Conservation (phyloP, 768 basidiomycete genomes). For the Lactarius hengduanensis region DNA sequence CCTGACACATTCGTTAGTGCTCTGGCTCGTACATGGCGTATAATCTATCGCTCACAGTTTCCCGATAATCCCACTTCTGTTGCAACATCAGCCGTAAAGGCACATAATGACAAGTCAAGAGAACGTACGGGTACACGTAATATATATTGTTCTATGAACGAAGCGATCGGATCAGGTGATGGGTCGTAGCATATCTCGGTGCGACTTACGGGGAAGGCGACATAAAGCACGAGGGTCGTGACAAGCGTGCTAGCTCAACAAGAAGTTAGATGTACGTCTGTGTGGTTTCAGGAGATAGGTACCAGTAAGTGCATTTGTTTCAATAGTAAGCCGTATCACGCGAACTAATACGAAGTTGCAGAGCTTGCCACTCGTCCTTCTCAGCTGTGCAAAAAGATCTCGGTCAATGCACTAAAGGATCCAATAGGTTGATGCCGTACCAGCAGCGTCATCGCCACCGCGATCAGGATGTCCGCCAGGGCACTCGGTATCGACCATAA, state of each 20-base stretch:
- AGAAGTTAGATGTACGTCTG: background rate
- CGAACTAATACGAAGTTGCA: background rate
- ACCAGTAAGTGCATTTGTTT: background rate
- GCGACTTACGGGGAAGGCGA: background rate
- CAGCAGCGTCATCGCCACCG: background rate
- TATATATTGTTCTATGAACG: background rate
- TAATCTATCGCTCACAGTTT: background rate
- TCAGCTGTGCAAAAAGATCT: background rate
- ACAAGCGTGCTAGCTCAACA: background rate
- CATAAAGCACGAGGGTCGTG: background rate
- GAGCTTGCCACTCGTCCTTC: background rate
- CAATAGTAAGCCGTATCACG: background rate
- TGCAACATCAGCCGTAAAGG: background rate
- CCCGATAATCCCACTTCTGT: background rate
- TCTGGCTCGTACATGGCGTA: background rate
- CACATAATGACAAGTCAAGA: background rate
- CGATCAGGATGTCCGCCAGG: background rate
- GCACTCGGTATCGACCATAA: background rate
- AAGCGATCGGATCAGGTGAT: background rate
- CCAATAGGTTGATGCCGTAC: background rate
- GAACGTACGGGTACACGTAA: background rate
- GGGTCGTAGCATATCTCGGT: background rate
- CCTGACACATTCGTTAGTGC: background rate
- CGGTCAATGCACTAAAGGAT: background rate
- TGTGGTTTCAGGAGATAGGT: background rate